Base-by-base conservation (phyloP, 2,329 filamentous ascomycete genomes). In the Hypoxylon rubiginosum region DNA sequence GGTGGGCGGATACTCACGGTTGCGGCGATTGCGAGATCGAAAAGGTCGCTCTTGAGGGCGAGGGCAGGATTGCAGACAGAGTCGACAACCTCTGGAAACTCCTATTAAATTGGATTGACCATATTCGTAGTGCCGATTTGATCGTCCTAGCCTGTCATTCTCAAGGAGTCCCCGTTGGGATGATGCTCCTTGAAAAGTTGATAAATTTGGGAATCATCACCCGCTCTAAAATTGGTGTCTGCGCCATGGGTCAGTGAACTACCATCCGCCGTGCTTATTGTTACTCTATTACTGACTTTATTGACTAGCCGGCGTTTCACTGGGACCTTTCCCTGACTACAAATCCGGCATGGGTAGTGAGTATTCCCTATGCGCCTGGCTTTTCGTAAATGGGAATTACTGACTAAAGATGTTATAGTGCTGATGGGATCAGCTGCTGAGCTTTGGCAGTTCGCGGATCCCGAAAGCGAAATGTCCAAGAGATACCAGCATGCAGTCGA, bases 1-100 rank as follows among this genome's bases (percentile, higher is more conserved):
- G 90, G 64, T 99, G 94, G 93, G 88, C 93, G 0, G 88, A 93
- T 57, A 83, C 83, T 11, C 88, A 93, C 69, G 91, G 92, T 0
- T 93, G 90, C 65, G 81, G 85, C 1, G 91, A 94, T 67, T 90
- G 87, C 66, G 91, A 97, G 71, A 93, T 99, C 59, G 94, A 97
- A 75, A 97, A 97, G 76, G 92, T 98, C 13, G 93, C 95, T 0
- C 85, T 99, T 0, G 96, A 99, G 80, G 95, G 95, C 21, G 96
- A 99, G 79, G 96, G 96, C 24, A 93, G 92, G 77, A 96, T 99
- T 50, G 87, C 87, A 2, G 94, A 98, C 68, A 88, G 96, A 6
- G 93, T 98, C 1, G 92, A 97, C 66, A 92, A 97, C 41, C 82
- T 99, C 6, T 99, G 96, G 96, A 97, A 95, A 79, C 84, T 98